Conservation (phyloP, 371 early-diverging fungal species). For the Lichtheimia ramosa region DNA sequence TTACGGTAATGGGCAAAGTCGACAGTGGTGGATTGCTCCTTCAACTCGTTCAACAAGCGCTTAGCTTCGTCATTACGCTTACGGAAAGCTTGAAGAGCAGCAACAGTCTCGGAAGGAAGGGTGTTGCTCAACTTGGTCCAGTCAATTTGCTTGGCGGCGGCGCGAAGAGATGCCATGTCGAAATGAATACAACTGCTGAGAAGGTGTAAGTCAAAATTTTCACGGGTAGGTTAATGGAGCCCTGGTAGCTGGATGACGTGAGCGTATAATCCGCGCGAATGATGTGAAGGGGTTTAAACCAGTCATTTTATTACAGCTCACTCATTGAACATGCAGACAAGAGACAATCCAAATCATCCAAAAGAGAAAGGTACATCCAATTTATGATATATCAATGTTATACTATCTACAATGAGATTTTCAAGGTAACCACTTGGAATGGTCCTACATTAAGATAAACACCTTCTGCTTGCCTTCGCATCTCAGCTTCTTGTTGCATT, state of each 20-base stretch:
- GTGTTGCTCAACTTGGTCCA: conserved; percentile 85
- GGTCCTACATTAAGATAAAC: conserved; percentile 52
- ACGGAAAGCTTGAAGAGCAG: conserved; percentile 87
- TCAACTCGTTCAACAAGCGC: conserved; percentile 76
- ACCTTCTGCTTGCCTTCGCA: conserved; percentile 29
- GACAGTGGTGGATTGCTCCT: conserved; percentile 79
- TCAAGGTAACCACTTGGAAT: conserved; percentile 65
- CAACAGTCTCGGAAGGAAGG: conserved; percentile 88
- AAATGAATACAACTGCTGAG: conserved; percentile 4
- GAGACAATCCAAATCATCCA: background rate
- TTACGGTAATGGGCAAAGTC: conserved; percentile 89
- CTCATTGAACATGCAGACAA: no score
- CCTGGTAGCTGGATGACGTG: conserved; percentile 10
- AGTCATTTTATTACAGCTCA: no score
- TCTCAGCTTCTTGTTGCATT: conserved; percentile 26
- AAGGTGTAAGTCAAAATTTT: conserved; percentile 12
- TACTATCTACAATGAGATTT: conserved; percentile 32
- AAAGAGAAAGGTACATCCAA: background rate
- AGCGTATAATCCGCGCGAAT: no score
- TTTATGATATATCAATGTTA: no score
- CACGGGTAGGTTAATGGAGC: conserved; percentile 1
- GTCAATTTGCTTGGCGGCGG: conserved; percentile 76
- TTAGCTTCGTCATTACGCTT: conserved; percentile 93
- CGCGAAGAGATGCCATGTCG: conserved; percentile 40
- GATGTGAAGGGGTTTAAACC: no score